Evolutionary conservation across 805 yeast species (phyloP), one percentile per base, ranked within the genome.

Genomic region (Candida michaelii): DNA sequence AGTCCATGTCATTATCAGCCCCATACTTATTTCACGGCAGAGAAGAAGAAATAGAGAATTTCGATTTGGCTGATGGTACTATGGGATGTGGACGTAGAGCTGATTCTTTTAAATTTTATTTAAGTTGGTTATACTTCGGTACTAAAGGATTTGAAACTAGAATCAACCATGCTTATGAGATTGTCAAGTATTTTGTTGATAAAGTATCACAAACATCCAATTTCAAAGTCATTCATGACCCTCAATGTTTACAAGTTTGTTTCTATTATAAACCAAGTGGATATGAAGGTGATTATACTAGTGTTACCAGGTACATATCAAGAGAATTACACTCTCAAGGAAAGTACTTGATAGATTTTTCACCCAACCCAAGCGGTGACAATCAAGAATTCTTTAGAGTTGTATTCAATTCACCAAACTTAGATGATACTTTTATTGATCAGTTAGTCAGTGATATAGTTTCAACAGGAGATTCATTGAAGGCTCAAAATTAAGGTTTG

Each of bases 71-170:
- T 0, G 91, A 85, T 59, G 95, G 93, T 11, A 88, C 96, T 2
- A 82, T 88, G 90, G 95, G 95, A 7, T 87, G 96, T 59, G 96
- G 96, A 11, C 77, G 96, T 51, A 74, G 96, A 42, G 80, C 93
- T 0, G 96, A 88, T 59, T 77, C 91, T 3, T 66, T 87, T 59
- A 87, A 87, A 62, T 71, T 88, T 54, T 87, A 83, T 59, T 59
- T 88, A 57, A 80, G 85, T 1, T 87, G 96, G 96, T 67, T 82
- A 45, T 88, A 83, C 69, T 88, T 82, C 53, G 96, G 96, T 3
- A 61, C 66, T 3, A 52, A 60, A 27, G 96, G 96, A 1, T 84
- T 81, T 52, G 79, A 65, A 24, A 57, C 68, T 36, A 68, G 95
- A 31, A 74, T 88, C 4, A 85, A 87, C 53, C 90, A 85, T 55